Conservation (phyloP, 129 eudicot species). For the Tanacetum coccineum region DNA sequence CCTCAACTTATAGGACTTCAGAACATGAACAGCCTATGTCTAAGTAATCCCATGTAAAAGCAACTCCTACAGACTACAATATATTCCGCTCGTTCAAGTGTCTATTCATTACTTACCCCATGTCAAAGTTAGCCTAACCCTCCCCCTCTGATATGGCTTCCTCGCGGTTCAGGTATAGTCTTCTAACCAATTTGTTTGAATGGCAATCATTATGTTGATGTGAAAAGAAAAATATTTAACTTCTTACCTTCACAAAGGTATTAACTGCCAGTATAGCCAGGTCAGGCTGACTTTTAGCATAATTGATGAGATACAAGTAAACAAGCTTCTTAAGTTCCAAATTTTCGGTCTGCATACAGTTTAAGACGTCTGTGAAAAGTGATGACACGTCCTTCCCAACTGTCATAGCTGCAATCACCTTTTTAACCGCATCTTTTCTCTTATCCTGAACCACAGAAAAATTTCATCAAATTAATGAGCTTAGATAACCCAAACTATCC, state of each 20-base stretch:
- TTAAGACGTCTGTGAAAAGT: conserved; percentile 91
- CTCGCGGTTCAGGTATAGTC: not conserved
- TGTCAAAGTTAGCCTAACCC: conserved; percentile 4
- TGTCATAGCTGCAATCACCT: conserved; percentile 99
- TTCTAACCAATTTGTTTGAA: not conserved
- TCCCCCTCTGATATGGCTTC: not conserved
- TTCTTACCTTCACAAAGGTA: conserved; percentile 92
- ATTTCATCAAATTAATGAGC: conserved; percentile 4
- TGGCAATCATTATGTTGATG: conserved; percentile 3
- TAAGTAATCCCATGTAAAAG: conserved; percentile 4
- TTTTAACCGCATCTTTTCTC: conserved; percentile 98
- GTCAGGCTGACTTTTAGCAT: conserved; percentile 98
- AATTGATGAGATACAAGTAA: conserved; percentile 93
- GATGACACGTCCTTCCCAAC: conserved; percentile 99
- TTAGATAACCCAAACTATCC: not conserved
- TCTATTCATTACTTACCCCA: conserved; percentile 4
- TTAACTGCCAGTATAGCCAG: conserved; percentile 98
- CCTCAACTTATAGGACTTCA: not conserved
- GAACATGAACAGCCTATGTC: not conserved
- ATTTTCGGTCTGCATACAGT: conserved; percentile 98
- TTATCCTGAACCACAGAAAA: conserved; percentile 65
- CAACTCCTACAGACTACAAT: not conserved
- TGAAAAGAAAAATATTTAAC: not conserved
- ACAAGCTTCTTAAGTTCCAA: conserved; percentile 98
- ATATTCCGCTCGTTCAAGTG: not conserved